Conservation (phyloP, 306 rosid species). For the Castanea crenata region DNA sequence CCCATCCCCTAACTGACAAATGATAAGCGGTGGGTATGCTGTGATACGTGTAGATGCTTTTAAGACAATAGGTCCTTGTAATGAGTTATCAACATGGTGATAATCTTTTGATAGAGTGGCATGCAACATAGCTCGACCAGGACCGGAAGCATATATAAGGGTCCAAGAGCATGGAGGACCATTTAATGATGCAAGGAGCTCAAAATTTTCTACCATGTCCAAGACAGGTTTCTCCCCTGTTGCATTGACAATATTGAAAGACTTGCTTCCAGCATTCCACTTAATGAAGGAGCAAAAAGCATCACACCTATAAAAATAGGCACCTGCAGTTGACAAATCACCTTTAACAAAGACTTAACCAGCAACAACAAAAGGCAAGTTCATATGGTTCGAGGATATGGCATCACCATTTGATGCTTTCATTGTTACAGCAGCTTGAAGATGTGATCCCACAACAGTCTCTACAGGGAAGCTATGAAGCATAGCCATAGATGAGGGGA, state of each 20-base stretch:
- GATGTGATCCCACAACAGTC: slow-evolving; percentile 84
- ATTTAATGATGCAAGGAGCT: slow-evolving; percentile 38
- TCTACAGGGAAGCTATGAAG: slow-evolving; percentile 80
- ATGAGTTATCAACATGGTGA: slow-evolving; percentile 40
- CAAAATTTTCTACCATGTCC: slow-evolving; percentile 39
- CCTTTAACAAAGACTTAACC: slow-evolving; percentile 23
- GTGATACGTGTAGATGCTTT: slow-evolving; percentile 65
- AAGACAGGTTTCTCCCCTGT: slow-evolving; percentile 46
- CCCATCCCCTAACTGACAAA: slow-evolving; percentile 77
- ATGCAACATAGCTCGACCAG: slow-evolving; percentile 73
- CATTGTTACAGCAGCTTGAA: slow-evolving; percentile 89
- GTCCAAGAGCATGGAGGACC: slow-evolving; percentile 81
- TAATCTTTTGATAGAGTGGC: slow-evolving; percentile 69
- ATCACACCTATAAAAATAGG: slow-evolving; percentile 71
- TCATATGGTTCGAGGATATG: slow-evolving; percentile 15
- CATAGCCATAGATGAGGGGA: slow-evolving; percentile 77
- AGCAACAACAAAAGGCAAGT: slow-evolving; percentile 16
- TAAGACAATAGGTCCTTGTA: slow-evolving; percentile 59
- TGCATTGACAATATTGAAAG: slow-evolving; percentile 65
- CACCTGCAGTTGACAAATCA: slow-evolving; percentile 58
- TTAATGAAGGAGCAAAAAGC: slow-evolving; percentile 69
- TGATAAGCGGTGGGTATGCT: slow-evolving; percentile 71
- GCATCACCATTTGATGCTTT: slow-evolving; percentile 72
- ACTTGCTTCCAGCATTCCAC: slow-evolving; percentile 83
- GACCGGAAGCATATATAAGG: slow-evolving; percentile 62